phyloP scores from a whole-genome alignment of 306 rosid genomes.

The Citrullus mucosospermus region DNA sequence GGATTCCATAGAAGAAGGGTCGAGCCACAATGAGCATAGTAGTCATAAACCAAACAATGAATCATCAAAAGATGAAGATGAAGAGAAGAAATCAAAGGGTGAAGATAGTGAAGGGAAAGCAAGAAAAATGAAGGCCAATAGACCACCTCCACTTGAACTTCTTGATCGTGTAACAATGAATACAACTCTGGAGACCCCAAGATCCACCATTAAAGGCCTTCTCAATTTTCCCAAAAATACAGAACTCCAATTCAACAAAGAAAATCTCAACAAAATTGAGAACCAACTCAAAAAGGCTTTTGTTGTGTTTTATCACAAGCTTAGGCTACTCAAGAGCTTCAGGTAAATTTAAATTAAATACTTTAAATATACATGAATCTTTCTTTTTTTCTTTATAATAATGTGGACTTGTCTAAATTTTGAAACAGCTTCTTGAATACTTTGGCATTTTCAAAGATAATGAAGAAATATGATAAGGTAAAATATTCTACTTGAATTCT shows the following conservation, averaged over 20 bases:
- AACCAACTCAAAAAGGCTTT: conserved; percentile 37
- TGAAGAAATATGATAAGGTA: conserved; percentile 83
- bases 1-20: conserved; percentile 35
- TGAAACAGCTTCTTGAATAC: conserved; percentile 48
- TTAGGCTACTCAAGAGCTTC: conserved; percentile 51
- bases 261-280: conserved; percentile 42
- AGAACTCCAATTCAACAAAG: conserved; percentile 34
- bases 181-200: conserved; percentile 39
- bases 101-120: conserved; percentile 3
- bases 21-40: conserved; percentile 7
- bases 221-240: conserved; percentile 25
- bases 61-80: not conserved
- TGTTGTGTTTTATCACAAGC: conserved; percentile 50
- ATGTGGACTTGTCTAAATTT: not conserved
- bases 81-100: conserved; percentile 1
- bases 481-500: not conserved
- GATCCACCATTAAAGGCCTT: conserved; percentile 41
- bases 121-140: not conserved
- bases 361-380: too few species aligned
- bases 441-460: conserved; percentile 65
- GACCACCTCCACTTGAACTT: conserved; percentile 40
- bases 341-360: conserved; percentile 9
- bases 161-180: conserved; percentile 39
- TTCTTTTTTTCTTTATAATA: too few species aligned
- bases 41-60: not conserved